Evolutionary conservation across 257 asterid species (phyloP), one percentile per base, ranked within the genome.

Genomic region (Solanum verrucosum): DNA sequence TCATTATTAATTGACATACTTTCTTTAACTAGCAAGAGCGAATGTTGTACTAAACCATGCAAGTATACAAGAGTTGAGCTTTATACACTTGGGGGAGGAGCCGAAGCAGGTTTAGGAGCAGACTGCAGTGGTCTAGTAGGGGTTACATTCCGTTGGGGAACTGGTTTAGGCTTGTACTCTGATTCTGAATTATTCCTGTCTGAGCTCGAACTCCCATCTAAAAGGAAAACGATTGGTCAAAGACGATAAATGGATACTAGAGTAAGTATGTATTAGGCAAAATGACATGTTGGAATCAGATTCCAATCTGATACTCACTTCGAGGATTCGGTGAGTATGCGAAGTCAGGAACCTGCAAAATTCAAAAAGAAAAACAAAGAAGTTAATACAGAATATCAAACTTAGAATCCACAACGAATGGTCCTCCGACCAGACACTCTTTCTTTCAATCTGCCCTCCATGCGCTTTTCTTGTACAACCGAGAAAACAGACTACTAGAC

Each of bases 301-400:
- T 88, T 86, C 86, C 59, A 73, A 1, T n/a, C 16, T 73, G 59
- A 87, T 60, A 89, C 98, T 95, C 93, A 94, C 98, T 93, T 84
- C 85, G 92, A 20, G 95, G 98, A 92, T 94, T 95, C 25, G 99
- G 98, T 77, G 99, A 95, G 92, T 93, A 94, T 5, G 93, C 93
- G 44, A 92, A 95, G 91, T 93, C 96, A 8, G 94, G 97, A 84
- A 93, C 96, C 98, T 94, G 92, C 75, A 91, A 91, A 89, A 5
- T 34, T 37, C 52, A 87, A 60, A 74, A 84, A 8, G 38, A 9
- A 37, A 75, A 59, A 92, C 65, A 87, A 37, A 10, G 7, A 35
- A 35, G 6, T 74, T 90, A 88, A 60, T 59, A 90, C 75, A 87
- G 86, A 86, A 88, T 83, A 73, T 87, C 74, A 72, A 84, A 89